Evolutionary conservation across 1,284 basidiomycete genomes (phyloP), one percentile per base, ranked within the genome.

Genomic region (Sanguinoderma infundibulare): DNA sequence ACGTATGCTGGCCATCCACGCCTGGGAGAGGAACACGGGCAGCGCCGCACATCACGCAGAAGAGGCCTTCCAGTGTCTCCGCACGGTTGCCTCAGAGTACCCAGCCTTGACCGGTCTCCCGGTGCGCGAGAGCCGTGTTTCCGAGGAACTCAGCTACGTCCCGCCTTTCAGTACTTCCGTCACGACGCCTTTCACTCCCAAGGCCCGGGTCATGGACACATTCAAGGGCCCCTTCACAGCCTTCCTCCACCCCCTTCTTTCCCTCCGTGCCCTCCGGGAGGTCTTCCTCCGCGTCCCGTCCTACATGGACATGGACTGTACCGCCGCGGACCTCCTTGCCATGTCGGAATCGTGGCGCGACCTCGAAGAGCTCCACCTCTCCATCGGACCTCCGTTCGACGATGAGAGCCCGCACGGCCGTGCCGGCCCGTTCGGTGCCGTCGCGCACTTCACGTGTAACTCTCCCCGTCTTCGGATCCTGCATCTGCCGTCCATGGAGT

Each of bases 261-360:
- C 52, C 14, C 44, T 59, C n/a, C 20, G 24, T 12, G 44, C n/a
- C 17, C 52, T 59, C 28, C 58, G 58, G 20, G 8, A 34, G 20
- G 28, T 59, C 34, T 44, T 28, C 20, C 35, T 59, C 35, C 32
- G 15, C n/a, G 32, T 59, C 36, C 26, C 26, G 1, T n/a, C 8
- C 30, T 51, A 51, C 49, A 40, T 49, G 46, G n/a, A 24, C 28
- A 22, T 59, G 28, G 3, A 9, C 2, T 59, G 53, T 52, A 32
- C n/a, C 26, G 17, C 58, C 24, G 42, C 52, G 5, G 58, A 59
- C 58, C 36, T 47, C 17, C 52, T 26, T 17, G 35, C 52, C 35
- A 20, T 51, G 8, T n/a, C 49, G 9, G 49, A 51, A 32, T 20
- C 32, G 20, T 20, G 30, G 34, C 49, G 32, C 20, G 32, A n/a